Evolutionary conservation across 345 rosid species (phyloP).

Genomic region (Brassica incana): DNA sequence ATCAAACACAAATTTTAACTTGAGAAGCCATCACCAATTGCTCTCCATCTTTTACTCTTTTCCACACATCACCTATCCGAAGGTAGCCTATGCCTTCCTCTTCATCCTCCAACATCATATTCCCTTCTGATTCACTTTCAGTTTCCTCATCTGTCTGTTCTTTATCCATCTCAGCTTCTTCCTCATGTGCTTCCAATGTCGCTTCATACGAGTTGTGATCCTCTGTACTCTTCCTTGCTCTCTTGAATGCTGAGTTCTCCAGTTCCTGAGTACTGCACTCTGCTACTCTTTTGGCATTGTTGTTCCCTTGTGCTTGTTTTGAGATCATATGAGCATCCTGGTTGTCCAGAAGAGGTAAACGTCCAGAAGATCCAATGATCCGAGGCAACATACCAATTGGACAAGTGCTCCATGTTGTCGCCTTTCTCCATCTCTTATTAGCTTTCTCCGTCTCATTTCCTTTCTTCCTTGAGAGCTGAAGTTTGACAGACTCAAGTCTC

Average conservation of each 20-base stretch:
- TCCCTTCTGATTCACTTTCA: constrained; percentile 36
- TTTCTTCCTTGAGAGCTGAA: constrained; percentile 35
- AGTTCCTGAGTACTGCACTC: constrained; percentile 12
- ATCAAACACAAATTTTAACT: constrained; percentile 47
- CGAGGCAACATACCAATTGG: constrained; percentile 82
- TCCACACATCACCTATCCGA: constrained; percentile 58
- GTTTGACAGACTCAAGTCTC: constrained; percentile 58
- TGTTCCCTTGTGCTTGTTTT: constrained; percentile 33
- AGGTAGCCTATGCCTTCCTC: constrained; percentile 45
- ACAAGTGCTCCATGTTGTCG: constrained; percentile 77
- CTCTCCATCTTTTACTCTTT: constrained; percentile 50
- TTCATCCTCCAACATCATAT: constrained; percentile 11
- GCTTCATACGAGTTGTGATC: constrained; percentile 17
- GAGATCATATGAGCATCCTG: constrained; percentile 22
- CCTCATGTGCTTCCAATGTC: neutral
- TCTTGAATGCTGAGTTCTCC: constrained; percentile 39
- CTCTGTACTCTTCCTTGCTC: constrained; percentile 44
- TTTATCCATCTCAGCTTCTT: constrained; percentile 37
- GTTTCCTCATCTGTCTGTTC: constrained; percentile 31
- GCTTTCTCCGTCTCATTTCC: constrained; percentile 31
- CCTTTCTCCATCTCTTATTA: constrained; percentile 52
- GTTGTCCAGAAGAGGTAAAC: constrained; percentile 59
- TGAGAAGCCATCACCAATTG: constrained; percentile 45
- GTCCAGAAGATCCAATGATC: constrained; percentile 59
- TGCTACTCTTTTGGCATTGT: constrained; percentile 41